Percentiles rank a stretch among this genome's conserved stretches.
Evolutionary conservation across 2,329 filamentous ascomycete species (phyloP).

Genomic region (Aspergillus sp.): DNA sequence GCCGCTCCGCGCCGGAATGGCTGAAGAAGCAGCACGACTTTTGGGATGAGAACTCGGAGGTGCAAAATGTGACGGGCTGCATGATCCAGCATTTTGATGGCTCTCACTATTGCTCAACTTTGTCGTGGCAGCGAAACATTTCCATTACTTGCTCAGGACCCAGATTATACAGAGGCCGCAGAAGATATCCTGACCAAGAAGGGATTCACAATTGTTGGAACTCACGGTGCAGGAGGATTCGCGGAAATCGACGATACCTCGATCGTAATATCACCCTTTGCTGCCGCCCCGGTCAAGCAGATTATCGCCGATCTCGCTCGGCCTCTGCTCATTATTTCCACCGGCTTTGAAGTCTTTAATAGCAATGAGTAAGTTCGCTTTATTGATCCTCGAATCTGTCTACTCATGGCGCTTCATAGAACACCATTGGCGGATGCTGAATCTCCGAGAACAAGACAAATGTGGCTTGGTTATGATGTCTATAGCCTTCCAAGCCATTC

Average conservation of each 20-base stretch:
- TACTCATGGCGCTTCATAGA: neutral
- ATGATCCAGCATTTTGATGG: conserved; percentile 4
- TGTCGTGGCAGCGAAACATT: neutral
- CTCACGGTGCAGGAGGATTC: conserved; percentile 1
- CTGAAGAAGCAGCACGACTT: neutral
- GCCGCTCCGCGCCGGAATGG: conserved; percentile 2
- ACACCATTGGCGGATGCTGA: conserved; percentile 1
- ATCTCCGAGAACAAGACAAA: conserved; percentile 2
- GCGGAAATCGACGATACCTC: neutral
- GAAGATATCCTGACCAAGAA: neutral
- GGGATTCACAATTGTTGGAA: conserved; percentile 1
- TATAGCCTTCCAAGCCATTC: conserved; percentile 4
- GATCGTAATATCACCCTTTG: neutral
- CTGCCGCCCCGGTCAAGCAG: conserved; percentile 1
- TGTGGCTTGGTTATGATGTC: conserved; percentile 1
- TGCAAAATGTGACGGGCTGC: conserved; percentile 2
- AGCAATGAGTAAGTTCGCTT: conserved; percentile 1
- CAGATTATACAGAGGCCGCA: conserved; percentile 1
- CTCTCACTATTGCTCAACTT: conserved; percentile 3
- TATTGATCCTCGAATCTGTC: neutral
- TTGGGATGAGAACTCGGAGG: conserved; percentile 1
- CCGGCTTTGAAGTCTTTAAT: conserved; percentile 2
- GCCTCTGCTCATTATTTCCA: conserved; percentile 1
- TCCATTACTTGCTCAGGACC: conserved; percentile 3
- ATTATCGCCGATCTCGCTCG: conserved; percentile 2